Percentiles rank a stretch among this genome's conserved stretches.
Evolutionary conservation across 106 monocot species (phyloP).

Genomic region (Dactylorhiza incarnata): DNA sequence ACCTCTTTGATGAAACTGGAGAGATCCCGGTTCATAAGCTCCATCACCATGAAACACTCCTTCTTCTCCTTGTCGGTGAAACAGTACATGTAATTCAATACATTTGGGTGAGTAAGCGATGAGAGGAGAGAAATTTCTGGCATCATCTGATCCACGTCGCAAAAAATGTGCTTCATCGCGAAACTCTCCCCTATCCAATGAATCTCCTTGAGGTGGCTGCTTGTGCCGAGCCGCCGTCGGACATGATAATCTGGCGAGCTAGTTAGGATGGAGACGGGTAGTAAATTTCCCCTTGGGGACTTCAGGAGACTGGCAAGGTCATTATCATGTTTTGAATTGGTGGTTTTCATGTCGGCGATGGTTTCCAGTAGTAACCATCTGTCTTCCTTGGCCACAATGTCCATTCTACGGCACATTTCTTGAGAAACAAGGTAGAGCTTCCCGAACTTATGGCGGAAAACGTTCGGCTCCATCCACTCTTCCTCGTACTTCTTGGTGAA

Average conservation of each 20-base stretch:
- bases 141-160: slow-evolving; percentile 33
- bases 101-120: too few species aligned
- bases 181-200: slow-evolving; percentile 82
- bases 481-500: slow-evolving; percentile 49
- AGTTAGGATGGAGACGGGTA: slow-evolving; percentile 29
- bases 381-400: slow-evolving; percentile 42
- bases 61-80: too few species aligned
- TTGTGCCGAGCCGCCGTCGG: slow-evolving; percentile 31
- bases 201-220: slow-evolving; percentile 46
- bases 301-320: slow-evolving; percentile 36
- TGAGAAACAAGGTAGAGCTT: slow-evolving; percentile 32
- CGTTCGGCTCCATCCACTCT: slow-evolving; percentile 49
- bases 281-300: slow-evolving; percentile 34
- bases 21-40: too few species aligned
- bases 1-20: too few species aligned
- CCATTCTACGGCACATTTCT: slow-evolving; percentile 30
- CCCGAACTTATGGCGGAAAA: slow-evolving; percentile 45
- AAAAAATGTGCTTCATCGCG: slow-evolving; percentile 49
- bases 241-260: slow-evolving; percentile 52
- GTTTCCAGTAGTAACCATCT: slow-evolving; percentile 41
- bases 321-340: slow-evolving; percentile 29
- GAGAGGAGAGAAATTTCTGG: slow-evolving; percentile 35
- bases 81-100: too few species aligned
- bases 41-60: too few species aligned
- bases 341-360: slow-evolving; percentile 22